phyloP scores from a whole-genome alignment of 306 rosid genomes.

The Dalbergia cultrata region DNA sequence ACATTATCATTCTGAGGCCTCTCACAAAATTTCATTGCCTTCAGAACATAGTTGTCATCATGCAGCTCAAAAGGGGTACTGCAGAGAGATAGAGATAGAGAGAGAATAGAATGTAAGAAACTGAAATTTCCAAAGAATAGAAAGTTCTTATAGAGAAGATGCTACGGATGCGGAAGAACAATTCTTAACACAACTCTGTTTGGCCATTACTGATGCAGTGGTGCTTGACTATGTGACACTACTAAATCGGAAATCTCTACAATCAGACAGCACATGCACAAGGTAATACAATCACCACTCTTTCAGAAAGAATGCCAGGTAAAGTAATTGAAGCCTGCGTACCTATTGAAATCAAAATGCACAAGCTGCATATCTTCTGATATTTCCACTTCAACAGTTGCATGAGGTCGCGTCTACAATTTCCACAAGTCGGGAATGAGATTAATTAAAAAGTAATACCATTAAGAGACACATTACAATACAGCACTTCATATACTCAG shows the following conservation, averaged over 20 bases:
- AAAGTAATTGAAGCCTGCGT: constrained; percentile 16
- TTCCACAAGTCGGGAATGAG: constrained; percentile 40
- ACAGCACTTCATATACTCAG: too few relatives aligned
- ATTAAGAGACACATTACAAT: neutral
- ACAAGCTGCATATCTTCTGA: constrained; percentile 94
- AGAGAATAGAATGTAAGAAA: constrained; percentile 5
- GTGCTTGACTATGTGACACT: neutral
- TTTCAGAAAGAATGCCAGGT: constrained; percentile 4
- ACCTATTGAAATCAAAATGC: constrained; percentile 99
- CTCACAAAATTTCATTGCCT: constrained; percentile 86
- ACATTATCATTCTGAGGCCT: constrained; percentile 62
- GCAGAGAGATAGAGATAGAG: constrained; percentile 38
- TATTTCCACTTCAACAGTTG: constrained; percentile 89
- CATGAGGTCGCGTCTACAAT: constrained; percentile 91
- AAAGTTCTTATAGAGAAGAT: neutral
- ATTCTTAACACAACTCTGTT: neutral
- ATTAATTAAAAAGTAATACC: constrained; percentile 8
- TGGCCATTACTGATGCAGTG: neutral
- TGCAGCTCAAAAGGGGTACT: constrained; percentile 98
- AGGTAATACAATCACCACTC: constrained; percentile 8
- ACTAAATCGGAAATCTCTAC: constrained; percentile 2
- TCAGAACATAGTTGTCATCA: constrained; percentile 86
- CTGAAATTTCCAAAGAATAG: neutral
- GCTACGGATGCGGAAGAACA: neutral
- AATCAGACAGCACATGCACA: neutral